Conservation (phyloP, 1,139 yeast species). For the Pichia sp. region DNA sequence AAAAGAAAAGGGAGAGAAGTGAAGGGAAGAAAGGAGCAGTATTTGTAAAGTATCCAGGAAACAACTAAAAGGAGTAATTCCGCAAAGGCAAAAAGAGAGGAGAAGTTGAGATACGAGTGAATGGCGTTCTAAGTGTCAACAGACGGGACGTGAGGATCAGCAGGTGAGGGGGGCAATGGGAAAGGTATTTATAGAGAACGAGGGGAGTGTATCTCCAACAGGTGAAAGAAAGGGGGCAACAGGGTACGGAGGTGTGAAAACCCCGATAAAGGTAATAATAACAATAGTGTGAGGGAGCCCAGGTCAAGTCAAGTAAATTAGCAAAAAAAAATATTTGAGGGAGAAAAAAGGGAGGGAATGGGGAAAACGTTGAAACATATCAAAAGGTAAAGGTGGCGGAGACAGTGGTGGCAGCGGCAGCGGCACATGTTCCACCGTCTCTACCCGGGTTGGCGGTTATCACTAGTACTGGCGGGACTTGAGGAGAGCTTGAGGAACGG, state of each 20-base stretch:
- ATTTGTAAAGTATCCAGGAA: neutral
- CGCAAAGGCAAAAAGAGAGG: neutral
- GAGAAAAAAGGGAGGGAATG: neutral
- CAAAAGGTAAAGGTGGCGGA: neutral
- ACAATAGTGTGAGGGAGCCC: neutral
- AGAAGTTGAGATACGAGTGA: neutral
- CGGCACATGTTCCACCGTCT: neutral
- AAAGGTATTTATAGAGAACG: neutral
- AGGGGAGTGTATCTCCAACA: neutral
- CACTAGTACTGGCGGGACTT: neutral
- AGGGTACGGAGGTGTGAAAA: neutral
- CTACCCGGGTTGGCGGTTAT: too few species aligned
- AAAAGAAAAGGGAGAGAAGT: neutral
- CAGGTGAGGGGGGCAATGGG: neutral
- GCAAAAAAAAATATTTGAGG: neutral
- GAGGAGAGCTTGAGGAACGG: neutral
- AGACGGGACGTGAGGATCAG: neutral
- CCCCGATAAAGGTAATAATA: neutral
- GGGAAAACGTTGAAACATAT: neutral
- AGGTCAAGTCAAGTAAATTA: neutral
- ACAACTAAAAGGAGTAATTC: neutral
- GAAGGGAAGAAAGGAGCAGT: too few species aligned
- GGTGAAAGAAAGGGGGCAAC: neutral
- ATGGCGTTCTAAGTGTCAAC: neutral
- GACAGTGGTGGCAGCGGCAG: neutral